Evolutionary conservation across 352 stramenopile genomes (phyloP), one percentile per base, ranked within the genome.

Genomic region (Plasmopara muralis): DNA sequence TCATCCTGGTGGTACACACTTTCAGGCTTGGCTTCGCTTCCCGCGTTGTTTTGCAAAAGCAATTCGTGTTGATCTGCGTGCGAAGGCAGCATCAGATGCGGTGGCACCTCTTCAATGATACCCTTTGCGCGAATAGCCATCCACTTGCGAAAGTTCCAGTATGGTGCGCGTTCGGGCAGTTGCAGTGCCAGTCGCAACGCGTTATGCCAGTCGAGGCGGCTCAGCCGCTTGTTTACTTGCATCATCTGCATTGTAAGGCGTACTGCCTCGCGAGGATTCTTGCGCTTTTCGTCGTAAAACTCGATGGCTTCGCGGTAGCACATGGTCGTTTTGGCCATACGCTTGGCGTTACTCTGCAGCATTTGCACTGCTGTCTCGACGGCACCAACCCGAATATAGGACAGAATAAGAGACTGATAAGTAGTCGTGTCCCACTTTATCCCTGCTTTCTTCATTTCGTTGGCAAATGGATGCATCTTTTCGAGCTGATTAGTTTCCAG

Each of bases 61-160:
- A 51, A 47, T 6, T 60, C 59, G 25, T 63, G 43, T 33, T 64
- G 44, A 8, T 75, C 57, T 18, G 61, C 48, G 38, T 68, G 61
- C 15, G 59, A 62, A 12, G 66, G 56, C 31, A 88, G 70, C 73
- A 88, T 83, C 10, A 89, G 69, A 43, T 89, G 56, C 33, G 63
- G 47, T 0, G 79, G 79, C 29, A 89, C 63, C 8, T 85, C 74
- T 31, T 72, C 14, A 30, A 89, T 16, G 42, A 89, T 73, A 34
- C 47, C 59, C 9, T 66, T 68, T 3, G 75, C 82, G 51, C 83
- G 80, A 28, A 87, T 72, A 47, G 81, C 74, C 74, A 93, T 85
- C 77, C 80, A 89, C 62, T 89, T 89, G 63, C 83, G 83, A 60
- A 93, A 93, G 59, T 87, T 89, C 83, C 83, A 93, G 63, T 93